Conservation (phyloP, 805 yeast genomes). For the Zygotorulaspora danielsina region DNA sequence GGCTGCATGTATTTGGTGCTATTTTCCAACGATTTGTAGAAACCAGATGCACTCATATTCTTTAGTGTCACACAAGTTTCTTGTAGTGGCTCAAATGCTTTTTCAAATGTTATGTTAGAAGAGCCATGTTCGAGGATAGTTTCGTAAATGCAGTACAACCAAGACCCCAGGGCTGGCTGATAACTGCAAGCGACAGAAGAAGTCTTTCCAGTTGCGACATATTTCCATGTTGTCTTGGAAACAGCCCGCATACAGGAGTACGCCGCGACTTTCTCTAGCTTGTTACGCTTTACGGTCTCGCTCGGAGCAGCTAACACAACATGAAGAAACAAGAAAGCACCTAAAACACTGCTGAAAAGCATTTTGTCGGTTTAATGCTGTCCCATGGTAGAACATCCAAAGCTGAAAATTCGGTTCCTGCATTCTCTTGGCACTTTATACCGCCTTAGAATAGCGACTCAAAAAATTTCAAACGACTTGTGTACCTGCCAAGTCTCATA, state of each 20-base stretch:
- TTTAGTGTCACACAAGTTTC: constrained; percentile 5
- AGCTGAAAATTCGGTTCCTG: no score
- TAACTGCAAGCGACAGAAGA: constrained; percentile 14
- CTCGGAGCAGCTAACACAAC: constrained; percentile 3
- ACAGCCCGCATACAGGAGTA: constrained; percentile 6
- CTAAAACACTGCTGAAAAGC: not conserved
- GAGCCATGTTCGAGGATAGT: constrained; percentile 7
- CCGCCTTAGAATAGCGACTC: no score
- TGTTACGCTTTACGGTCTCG: not conserved
- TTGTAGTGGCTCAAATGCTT: constrained; percentile 11
- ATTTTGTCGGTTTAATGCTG: no score
- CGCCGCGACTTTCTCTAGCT: not conserved
- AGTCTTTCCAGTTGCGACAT: not conserved
- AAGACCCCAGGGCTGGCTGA: constrained; percentile 23
- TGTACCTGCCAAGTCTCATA: no score
- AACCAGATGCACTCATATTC: constrained; percentile 10
- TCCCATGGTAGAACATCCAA: no score
- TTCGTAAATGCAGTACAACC: constrained; percentile 21
- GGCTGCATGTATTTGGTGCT: constrained; percentile 11
- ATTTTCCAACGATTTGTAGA: constrained; percentile 15
- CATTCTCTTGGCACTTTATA: no score
- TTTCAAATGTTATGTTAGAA: constrained; percentile 12
- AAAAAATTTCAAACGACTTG: no score
- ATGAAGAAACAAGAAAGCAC: not conserved
- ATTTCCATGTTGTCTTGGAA: constrained; percentile 4